A percentile compares a stretch with the other conserved stretches of the same genome.
phyloP scores from a whole-genome alignment of 2,329 filamentous ascomycete species.

The Huntiella moniliformis region DNA sequence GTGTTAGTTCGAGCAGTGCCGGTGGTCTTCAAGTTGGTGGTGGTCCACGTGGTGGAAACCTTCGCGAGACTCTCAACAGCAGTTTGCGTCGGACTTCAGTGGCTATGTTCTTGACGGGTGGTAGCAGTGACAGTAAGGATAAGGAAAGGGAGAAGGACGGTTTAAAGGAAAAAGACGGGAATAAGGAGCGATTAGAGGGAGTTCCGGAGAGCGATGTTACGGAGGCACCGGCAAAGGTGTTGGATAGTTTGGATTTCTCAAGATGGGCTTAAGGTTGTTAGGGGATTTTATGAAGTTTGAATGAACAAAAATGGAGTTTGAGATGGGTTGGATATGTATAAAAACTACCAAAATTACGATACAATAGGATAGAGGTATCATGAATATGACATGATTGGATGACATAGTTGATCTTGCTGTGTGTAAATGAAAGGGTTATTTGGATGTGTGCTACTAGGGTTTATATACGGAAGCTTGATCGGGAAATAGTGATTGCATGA shows the following conservation, averaged over 20 bases:
- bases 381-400: not conserved
- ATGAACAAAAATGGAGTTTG: not conserved
- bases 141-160: constrained; percentile 31
- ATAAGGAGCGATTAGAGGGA: not conserved
- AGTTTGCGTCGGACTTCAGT: constrained; percentile 44
- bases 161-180: constrained; percentile 25
- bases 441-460: too few relatives aligned
- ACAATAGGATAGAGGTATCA: not conserved
- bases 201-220: constrained; percentile 32
- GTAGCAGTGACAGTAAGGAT: not conserved
- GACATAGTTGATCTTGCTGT: not conserved
- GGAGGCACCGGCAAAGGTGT: constrained; percentile 16
- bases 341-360: too few relatives aligned
- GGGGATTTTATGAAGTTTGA: not conserved
- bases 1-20: not conserved
- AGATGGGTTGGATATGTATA: not conserved
- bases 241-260: constrained; percentile 31
- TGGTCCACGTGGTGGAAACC: constrained; percentile 18
- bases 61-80: constrained; percentile 40
- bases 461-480: too few relatives aligned
- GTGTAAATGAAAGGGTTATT: not conserved
- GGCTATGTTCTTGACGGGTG: constrained; percentile 40
- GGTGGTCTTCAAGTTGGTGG: constrained; percentile 12
- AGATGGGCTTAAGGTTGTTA: constrained; percentile 25
- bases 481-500: too few relatives aligned